Conservation (phyloP, 2,329 filamentous ascomycete genomes). For the Fusarium sp. region DNA sequence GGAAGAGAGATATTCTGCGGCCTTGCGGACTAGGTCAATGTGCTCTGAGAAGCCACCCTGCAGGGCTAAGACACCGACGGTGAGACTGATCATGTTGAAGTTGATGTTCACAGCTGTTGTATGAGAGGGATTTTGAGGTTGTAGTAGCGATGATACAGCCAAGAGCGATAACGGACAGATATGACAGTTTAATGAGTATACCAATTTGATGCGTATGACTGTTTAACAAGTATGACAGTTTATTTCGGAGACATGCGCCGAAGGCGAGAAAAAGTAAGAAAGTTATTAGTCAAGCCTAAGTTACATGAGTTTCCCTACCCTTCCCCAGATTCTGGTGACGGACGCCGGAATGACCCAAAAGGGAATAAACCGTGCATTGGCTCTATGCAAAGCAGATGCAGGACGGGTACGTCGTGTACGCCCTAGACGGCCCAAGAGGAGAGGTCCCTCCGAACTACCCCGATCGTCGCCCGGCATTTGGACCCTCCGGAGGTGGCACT, state of each 20-base stretch:
- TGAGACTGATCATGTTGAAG: constrained; percentile 54
- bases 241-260: constrained; percentile 34
- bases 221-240: not conserved
- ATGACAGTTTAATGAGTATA: not conserved
- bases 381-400: constrained; percentile 23
- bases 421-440: not conserved
- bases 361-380: constrained; percentile 39
- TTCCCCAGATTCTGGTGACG: constrained; percentile 43
- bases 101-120: not conserved
- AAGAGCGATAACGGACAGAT: constrained; percentile 35
- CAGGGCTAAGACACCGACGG: constrained; percentile 76
- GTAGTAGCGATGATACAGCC: not conserved
- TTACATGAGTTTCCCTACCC: constrained; percentile 6
- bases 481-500: not conserved
- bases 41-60: constrained; percentile 97
- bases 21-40: constrained; percentile 78
- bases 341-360: constrained; percentile 41
- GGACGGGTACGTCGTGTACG: constrained; percentile 22
- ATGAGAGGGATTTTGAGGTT: not conserved
- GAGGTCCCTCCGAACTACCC: constrained; percentile 30
- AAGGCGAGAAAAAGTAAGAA: constrained; percentile 25
- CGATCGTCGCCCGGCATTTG: constrained; percentile 17
- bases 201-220: too few species aligned
- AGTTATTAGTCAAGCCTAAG: constrained; percentile 21
- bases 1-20: constrained; percentile 65